Percentiles rank a stretch among this genome's conserved stretches.
Conservation (phyloP, 2,329 filamentous ascomycete species). For the Reticulascus tulasneorum region DNA sequence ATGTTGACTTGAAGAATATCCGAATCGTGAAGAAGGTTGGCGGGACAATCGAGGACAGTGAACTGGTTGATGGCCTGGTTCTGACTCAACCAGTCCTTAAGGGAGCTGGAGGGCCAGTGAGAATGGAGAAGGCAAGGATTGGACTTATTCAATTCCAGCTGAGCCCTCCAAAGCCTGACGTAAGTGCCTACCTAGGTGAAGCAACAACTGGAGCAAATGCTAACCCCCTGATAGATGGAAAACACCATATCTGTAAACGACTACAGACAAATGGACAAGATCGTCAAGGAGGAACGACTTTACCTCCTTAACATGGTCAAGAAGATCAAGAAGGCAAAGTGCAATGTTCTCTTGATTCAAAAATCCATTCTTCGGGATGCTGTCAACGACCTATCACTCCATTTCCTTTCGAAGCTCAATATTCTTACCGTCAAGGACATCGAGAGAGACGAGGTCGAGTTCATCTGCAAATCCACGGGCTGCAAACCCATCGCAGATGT, state of each 20-base stretch:
- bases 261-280: slow-evolving; percentile 99
- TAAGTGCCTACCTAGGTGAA: slow-evolving; percentile 39
- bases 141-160: slow-evolving; percentile 98
- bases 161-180: slow-evolving; percentile 94
- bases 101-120: slow-evolving; percentile 81
- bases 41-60: slow-evolving; percentile 96
- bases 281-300: slow-evolving; percentile 96
- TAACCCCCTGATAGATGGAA: slow-evolving; percentile 68
- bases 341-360: slow-evolving; percentile 96
- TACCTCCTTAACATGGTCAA: slow-evolving; percentile 99
- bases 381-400: slow-evolving; percentile 93
- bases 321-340: slow-evolving; percentile 99
- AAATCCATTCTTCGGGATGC: slow-evolving; percentile 98
- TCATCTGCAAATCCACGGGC: slow-evolving; percentile 97
- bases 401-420: slow-evolving; percentile 95
- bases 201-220: slow-evolving; percentile 4
- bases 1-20: slow-evolving; percentile 95
- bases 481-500: slow-evolving; percentile 99
- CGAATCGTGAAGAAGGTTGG: slow-evolving; percentile 96
- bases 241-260: slow-evolving; percentile 99
- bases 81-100: slow-evolving; percentile 92
- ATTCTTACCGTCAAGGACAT: slow-evolving; percentile 97
- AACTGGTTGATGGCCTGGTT: slow-evolving; percentile 92
- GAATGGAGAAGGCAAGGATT: slow-evolving; percentile 97
- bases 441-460: slow-evolving; percentile 97